Evolutionary conservation across 176 grass and related monocot genomes (phyloP), one percentile per base, ranked within the genome.

Genomic region (Oryza meyeriana): DNA sequence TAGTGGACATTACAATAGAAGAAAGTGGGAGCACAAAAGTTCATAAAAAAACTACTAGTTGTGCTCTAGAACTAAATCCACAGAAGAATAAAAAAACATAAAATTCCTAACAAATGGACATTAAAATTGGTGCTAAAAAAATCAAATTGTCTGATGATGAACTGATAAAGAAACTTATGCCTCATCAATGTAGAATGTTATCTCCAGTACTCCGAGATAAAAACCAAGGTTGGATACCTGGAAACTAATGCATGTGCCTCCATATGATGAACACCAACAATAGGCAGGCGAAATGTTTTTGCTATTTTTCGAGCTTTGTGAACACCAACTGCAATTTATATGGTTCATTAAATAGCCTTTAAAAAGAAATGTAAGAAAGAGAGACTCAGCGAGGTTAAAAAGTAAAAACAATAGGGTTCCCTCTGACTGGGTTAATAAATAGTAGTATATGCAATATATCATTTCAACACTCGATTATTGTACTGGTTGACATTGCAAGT

Each of bases 201-300:
- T 42, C 20, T 59, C 25, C 69, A 45, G 3, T 40, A 34, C 22
- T 79, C 4, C 38, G 12, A 47, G 16, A 61, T 59, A 25, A 71
- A 72, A 39, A 70, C 5, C n/a, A 74, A 34, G 20, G 12, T 14
- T 74, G 2, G 58, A 75, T 87, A 94, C 95, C 95, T 98, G 78
- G 95, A 91, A 93, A 98, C 95, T 83, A 98, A 86, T 86, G 92
- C 84, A 73, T 98, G 92, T 45, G 92, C 95, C 66, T 98, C 95
- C 95, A 98, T 98, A 85, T 94, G 95, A 85, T 98, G 92, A 81
- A 94, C 90, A 67, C 88, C 86, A 86, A 98, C 92, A 67, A 94
- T 91, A 75, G 92, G 95, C 75, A 94, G 91, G 57, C 71, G 40
- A 66, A 93, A 94, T 48, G 33, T 72, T 80, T 88, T 91, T 58